Conservation (phyloP, 1,139 yeast species). For the Blastobotrys raffinosifermentans region DNA sequence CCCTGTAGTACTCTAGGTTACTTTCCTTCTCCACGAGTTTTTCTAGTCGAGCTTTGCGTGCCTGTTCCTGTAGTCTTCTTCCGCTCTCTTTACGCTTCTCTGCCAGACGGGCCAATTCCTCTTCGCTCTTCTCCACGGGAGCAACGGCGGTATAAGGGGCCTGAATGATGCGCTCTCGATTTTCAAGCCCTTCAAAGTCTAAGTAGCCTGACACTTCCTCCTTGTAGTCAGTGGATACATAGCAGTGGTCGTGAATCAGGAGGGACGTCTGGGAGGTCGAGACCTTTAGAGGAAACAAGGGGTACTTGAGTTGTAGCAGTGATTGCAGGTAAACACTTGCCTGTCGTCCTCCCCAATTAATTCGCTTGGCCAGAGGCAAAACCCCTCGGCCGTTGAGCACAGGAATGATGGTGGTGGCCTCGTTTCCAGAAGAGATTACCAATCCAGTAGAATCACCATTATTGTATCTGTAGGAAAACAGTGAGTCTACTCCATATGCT, state of each 20-base stretch:
- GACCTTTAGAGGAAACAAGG: constrained; percentile 78
- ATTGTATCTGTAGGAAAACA: constrained; percentile 59
- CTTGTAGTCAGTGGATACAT: constrained; percentile 63
- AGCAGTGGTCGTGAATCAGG: constrained; percentile 71
- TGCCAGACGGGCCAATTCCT: constrained; percentile 70
- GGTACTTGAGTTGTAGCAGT: constrained; percentile 75
- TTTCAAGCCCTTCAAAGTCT: constrained; percentile 57
- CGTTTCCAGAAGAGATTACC: constrained; percentile 77
- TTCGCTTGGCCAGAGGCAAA: constrained; percentile 64
- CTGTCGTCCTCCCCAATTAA: constrained; percentile 89
- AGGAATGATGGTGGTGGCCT: constrained; percentile 78
- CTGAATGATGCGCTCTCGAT: constrained; percentile 69
- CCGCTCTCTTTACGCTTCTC: constrained; percentile 85
- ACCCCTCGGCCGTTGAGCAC: constrained; percentile 63
- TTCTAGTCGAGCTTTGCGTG: constrained; percentile 75
- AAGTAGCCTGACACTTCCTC: constrained; percentile 54
- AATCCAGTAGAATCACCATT: constrained; percentile 50
- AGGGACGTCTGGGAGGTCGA: constrained; percentile 57
- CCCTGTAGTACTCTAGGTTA: constrained; percentile 66
- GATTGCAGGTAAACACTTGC: constrained; percentile 58
- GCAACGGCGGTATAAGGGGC: constrained; percentile 67
- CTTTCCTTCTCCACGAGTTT: constrained; percentile 75
- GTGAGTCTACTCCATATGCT: constrained; percentile 73
- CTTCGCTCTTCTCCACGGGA: constrained; percentile 72
- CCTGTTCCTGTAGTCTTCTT: constrained; percentile 84